A percentile compares a stretch with the other conserved stretches of the same genome.
phyloP scores from a whole-genome alignment of 2,329 filamentous ascomycete genomes.

The Penicillium sp. region DNA sequence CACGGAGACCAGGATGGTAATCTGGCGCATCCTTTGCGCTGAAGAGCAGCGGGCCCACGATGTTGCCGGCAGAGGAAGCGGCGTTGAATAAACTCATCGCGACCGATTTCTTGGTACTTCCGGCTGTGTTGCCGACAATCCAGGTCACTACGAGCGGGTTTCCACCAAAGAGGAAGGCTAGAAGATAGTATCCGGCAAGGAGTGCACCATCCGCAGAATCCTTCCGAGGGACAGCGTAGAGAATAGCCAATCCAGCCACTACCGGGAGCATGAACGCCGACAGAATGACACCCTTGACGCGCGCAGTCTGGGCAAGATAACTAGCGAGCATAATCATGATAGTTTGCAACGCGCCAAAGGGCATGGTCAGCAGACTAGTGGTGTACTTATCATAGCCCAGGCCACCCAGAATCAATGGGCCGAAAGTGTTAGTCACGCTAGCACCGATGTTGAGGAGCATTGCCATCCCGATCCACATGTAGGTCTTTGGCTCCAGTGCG shows the following conservation, averaged over 20 bases:
- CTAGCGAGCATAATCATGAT: conserved; percentile 63
- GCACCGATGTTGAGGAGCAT: conserved; percentile 68
- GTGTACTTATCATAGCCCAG: conserved; percentile 63
- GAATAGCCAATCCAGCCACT: conserved; percentile 60
- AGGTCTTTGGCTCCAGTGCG: conserved; percentile 52
- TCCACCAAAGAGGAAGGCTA: conserved; percentile 68
- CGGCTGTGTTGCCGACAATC: conserved; percentile 71
- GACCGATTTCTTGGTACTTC: conserved; percentile 68
- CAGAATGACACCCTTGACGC: conserved; percentile 62
- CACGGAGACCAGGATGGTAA: conserved; percentile 62
- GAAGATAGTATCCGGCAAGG: conserved; percentile 66
- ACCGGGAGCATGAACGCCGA: conserved; percentile 62
- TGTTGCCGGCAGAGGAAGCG: conserved; percentile 66
- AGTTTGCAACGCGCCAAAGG: conserved; percentile 66
- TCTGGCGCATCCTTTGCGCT: conserved; percentile 59
- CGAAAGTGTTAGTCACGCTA: conserved; percentile 67
- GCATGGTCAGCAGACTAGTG: conserved; percentile 68
- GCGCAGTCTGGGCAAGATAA: conserved; percentile 61
- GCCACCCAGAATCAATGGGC: conserved; percentile 65
- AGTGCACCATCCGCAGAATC: conserved; percentile 52
- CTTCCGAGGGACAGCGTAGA: conserved; percentile 58
- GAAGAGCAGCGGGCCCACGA: conserved; percentile 69
- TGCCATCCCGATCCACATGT: conserved; percentile 65
- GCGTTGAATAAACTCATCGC: conserved; percentile 69
- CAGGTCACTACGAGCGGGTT: conserved; percentile 70